Percentiles rank a stretch among this genome's conserved stretches.
Conservation (phyloP, 352 stramenopile species). For the Pseudoperonospora humuli region DNA sequence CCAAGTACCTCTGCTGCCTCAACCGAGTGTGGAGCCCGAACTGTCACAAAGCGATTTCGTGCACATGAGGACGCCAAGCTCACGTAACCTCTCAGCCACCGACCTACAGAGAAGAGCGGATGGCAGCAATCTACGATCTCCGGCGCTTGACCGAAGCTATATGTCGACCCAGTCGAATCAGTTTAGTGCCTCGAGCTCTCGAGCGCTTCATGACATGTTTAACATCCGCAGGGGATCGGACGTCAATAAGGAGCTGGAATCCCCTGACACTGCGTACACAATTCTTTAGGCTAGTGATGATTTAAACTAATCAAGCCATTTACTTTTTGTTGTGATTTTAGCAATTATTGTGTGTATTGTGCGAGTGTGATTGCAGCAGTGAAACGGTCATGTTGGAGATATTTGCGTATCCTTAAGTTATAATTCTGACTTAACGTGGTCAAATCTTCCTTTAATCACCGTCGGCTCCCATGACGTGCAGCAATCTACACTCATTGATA, state of each 20-base stretch:
- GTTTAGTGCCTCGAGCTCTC: constrained; percentile 19
- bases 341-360: too few relatives aligned
- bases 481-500: too few relatives aligned
- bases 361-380: too few relatives aligned
- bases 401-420: too few relatives aligned
- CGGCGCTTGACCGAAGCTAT: constrained; percentile 14
- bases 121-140: background rate
- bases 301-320: background rate
- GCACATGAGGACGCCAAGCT: constrained; percentile 3
- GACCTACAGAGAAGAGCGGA: too few relatives aligned
- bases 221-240: constrained; percentile 17
- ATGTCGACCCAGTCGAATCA: constrained; percentile 5
- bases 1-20: constrained; percentile 17
- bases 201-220: constrained; percentile 24
- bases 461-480: too few relatives aligned
- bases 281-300: constrained; percentile 8
- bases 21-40: constrained; percentile 15
- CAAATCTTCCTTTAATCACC: too few relatives aligned
- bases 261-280: constrained; percentile 15
- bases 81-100: constrained; percentile 2
- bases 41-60: constrained; percentile 22
- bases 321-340: too few relatives aligned
- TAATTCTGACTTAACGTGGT: too few relatives aligned
- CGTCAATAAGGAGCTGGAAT: constrained; percentile 4
- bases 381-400: too few relatives aligned